Conservation (phyloP, 495 filamentous ascomycete species). For the Penicillium desertorum region DNA sequence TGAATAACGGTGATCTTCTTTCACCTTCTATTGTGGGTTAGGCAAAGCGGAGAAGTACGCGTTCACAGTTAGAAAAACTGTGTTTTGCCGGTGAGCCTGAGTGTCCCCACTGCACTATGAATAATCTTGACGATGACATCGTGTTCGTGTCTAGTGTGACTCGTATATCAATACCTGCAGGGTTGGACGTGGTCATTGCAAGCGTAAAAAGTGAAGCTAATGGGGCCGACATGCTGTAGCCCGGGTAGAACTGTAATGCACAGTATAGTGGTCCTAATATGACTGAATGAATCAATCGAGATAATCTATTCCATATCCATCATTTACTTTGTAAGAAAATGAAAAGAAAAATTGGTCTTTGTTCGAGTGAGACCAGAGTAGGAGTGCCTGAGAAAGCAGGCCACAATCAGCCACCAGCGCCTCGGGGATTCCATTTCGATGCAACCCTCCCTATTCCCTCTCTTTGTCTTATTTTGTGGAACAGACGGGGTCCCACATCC, state of each 20-base stretch:
- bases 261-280: neutral
- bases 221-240: neutral
- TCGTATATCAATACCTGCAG: neutral
- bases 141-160: constrained; percentile 1
- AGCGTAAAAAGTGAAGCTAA: neutral
- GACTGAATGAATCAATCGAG: neutral
- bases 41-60: neutral
- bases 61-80: neutral
- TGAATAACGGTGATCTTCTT: neutral
- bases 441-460: constrained; percentile 4
- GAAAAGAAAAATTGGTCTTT: neutral
- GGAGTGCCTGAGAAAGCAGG: neutral
- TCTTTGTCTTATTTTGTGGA: neutral
- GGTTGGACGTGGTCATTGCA: neutral
- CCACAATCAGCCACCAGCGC: constrained; percentile 6
- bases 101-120: neutral
- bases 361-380: neutral
- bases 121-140: neutral
- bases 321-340: too few species aligned
- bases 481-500: neutral
- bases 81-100: constrained; percentile 7
- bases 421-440: neutral
- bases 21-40: constrained; percentile 4
- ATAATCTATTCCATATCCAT: neutral
- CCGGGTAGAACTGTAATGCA: neutral